phyloP scores from a whole-genome alignment of 2,329 filamentous ascomycete genomes.

The Fusarium praegraminearum region DNA sequence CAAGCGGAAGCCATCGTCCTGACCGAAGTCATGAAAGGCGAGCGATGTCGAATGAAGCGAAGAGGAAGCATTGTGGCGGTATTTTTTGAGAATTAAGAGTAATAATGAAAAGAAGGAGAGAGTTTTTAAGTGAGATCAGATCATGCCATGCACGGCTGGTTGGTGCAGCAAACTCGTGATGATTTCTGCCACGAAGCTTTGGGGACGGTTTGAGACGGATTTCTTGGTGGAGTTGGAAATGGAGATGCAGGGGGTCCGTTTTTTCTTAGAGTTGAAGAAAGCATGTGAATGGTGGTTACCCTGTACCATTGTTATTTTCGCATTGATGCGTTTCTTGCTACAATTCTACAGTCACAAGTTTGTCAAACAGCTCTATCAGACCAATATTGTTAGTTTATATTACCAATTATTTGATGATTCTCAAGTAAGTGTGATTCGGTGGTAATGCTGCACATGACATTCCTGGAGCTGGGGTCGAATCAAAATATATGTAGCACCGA shows the following conservation, averaged over 20 bases:
- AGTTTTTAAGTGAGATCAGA: conserved; percentile 13
- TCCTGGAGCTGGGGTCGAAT: no score
- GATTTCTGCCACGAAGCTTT: conserved; percentile 63
- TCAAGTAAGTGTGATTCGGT: no score
- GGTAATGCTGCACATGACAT: no score
- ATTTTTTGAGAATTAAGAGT: neutral
- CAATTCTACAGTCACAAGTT: neutral
- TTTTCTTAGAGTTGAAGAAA: conserved; percentile 34
- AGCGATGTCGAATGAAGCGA: conserved; percentile 37
- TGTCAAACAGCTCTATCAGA: neutral
- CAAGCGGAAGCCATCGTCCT: conserved; percentile 40
- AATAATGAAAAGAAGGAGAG: neutral
- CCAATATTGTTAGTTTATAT: rapidly evolving
- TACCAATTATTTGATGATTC: no score
- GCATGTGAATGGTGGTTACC: conserved; percentile 29
- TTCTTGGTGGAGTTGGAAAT: conserved; percentile 32
- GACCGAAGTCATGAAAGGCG: conserved; percentile 30
- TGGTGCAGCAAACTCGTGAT: conserved; percentile 54
- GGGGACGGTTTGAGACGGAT: conserved; percentile 48
- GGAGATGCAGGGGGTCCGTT: conserved; percentile 30
- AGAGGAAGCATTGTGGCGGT: conserved; percentile 31
- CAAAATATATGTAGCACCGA: no score
- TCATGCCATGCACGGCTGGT: conserved; percentile 49
- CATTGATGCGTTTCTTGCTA: neutral
- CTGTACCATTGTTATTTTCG: neutral